These are phyloP conservation scores for Pichia californica DNA, from an alignment of 805 yeast genomes.

Conservation along the genomic window DNA sequence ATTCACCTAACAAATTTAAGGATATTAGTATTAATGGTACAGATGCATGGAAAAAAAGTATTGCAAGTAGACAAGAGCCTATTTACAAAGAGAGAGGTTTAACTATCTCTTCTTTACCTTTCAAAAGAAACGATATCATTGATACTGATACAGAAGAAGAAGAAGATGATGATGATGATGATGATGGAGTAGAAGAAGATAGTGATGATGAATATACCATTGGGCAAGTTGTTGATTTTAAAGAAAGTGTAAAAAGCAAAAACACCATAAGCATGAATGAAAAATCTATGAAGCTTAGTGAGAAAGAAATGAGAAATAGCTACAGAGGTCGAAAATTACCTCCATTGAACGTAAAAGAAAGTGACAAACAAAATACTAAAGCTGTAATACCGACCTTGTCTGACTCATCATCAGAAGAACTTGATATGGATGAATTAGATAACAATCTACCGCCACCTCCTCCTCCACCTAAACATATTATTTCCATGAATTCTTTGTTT, in stretches of 20 bases:
- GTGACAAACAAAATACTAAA: too few relatives aligned
- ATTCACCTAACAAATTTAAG: background rate
- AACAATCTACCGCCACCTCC: slow-evolving; percentile 21
- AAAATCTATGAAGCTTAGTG: background rate
- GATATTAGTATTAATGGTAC: background rate
- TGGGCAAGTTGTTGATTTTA: slow-evolving; percentile 23
- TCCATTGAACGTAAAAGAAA: too few relatives aligned
- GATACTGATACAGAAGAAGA: slow-evolving; percentile 4
- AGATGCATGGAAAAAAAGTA: slow-evolving; percentile 6
- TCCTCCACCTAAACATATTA: slow-evolving; percentile 19
- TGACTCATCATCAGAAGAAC: background rate
- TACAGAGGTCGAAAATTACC: slow-evolving; percentile 11
- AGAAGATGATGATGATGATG: slow-evolving; percentile 4
- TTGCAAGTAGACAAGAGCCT: slow-evolving; percentile 13
- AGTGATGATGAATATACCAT: slow-evolving; percentile 16
- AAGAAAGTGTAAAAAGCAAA: slow-evolving; percentile 12
- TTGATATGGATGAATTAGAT: slow-evolving; percentile 2
- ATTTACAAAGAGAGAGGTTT: slow-evolving; percentile 1
- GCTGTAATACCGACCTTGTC: background rate
- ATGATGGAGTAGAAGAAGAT: slow-evolving; percentile 3
- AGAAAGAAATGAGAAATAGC: slow-evolving; percentile 10
- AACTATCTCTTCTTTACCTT: background rate
- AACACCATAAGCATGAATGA: background rate
- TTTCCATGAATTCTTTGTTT: slow-evolving; percentile 18
- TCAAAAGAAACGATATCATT: background rate